phyloP scores from a whole-genome alignment of 495 filamentous ascomycete genomes.

The Lophiotrema nucula region DNA sequence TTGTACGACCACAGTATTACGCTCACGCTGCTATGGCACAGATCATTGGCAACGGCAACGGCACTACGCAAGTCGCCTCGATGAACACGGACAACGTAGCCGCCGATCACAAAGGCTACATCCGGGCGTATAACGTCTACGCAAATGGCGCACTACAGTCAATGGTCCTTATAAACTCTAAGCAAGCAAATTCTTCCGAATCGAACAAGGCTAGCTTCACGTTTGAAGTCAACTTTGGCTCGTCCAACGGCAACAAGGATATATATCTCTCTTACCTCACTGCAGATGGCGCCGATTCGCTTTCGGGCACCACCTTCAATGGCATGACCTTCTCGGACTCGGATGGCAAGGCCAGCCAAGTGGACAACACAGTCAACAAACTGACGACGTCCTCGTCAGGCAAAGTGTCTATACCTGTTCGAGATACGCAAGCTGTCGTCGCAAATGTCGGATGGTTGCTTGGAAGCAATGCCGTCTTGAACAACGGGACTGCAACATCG shows the following conservation, averaged over 20 bases:
- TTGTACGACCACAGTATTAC: slow-evolving; percentile 43
- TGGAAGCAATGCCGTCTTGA: slow-evolving; percentile 22
- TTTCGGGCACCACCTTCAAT: slow-evolving; percentile 38
- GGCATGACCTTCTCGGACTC: slow-evolving; percentile 39
- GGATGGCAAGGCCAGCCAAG: slow-evolving; percentile 34
- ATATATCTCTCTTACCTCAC: slow-evolving; percentile 41
- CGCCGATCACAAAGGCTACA: slow-evolving; percentile 29
- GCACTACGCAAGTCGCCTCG: slow-evolving; percentile 35
- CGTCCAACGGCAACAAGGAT: slow-evolving; percentile 14
- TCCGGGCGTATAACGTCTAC: slow-evolving; percentile 39
- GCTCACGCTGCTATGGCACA: slow-evolving; percentile 43
- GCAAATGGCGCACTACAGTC: slow-evolving; percentile 30
- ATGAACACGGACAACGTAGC: slow-evolving; percentile 8
- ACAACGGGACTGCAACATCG: background rate
- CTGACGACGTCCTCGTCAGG: slow-evolving; percentile 29
- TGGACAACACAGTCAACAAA: slow-evolving; percentile 15
- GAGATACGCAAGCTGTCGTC: slow-evolving; percentile 36
- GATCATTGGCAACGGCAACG: slow-evolving; percentile 38
- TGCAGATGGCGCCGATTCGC: slow-evolving; percentile 36
- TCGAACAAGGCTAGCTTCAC: slow-evolving; percentile 22
- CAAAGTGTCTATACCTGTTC: slow-evolving; percentile 28
- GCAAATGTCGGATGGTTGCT: slow-evolving; percentile 30
- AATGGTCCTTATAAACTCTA: slow-evolving; percentile 41
- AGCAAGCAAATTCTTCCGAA: slow-evolving; percentile 32
- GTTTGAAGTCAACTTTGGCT: slow-evolving; percentile 33